Base-by-base conservation (phyloP, 1,284 basidiomycete genomes). In the Rhizoctonia solani region DNA sequence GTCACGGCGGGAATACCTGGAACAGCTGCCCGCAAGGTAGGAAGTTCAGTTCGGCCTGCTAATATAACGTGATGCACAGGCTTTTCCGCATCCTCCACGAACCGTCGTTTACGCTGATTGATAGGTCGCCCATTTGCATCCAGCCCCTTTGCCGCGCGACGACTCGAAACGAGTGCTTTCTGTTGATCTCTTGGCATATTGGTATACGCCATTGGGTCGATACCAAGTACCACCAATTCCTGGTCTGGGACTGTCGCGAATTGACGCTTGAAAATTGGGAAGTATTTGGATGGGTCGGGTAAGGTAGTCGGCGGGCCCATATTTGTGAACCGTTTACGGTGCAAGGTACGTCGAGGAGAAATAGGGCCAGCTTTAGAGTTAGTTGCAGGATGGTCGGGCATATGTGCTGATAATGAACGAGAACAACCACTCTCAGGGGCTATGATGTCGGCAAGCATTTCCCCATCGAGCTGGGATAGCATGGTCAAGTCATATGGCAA, bases 1-100 rank as follows among this genome's bases (percentile, higher is more conserved):
- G 81, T 81, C 65, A 86, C 54, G 78, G 77, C 1, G 84, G 83
- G 13, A 77, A 81, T 23, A 75, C 76, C 1, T 78, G 77, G 56
- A 79, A 81, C 14, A 79, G 75, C 9, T 85, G 87, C 55, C 80
- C 77, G 3, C 84, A 86, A 1, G 81, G 79, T 0, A 83, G 68
- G 52, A 3, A 61, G 58, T 23, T 73, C 67, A 25, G 85, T 4
- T 80, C 82, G 68, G 2, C 68, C 65, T 29, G 68, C 67, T 44
- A 65, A 46, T 30, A 67, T 14, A n/a, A 70, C 46, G 32, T 69
- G 58, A n/a, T 55, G 25, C 4, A 69, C 50, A 34, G 66, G 63
- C 16, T 54, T 59, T 30, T 55, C 41, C 3, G 50, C 52, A 5
- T 58, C 53, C 8, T 47, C 49, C 3, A 58, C 34, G 19, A 50